These are phyloP conservation scores for Phytophthora citricola DNA, from an alignment of 352 stramenopile genomes.

Conservation along the genomic window DNA sequence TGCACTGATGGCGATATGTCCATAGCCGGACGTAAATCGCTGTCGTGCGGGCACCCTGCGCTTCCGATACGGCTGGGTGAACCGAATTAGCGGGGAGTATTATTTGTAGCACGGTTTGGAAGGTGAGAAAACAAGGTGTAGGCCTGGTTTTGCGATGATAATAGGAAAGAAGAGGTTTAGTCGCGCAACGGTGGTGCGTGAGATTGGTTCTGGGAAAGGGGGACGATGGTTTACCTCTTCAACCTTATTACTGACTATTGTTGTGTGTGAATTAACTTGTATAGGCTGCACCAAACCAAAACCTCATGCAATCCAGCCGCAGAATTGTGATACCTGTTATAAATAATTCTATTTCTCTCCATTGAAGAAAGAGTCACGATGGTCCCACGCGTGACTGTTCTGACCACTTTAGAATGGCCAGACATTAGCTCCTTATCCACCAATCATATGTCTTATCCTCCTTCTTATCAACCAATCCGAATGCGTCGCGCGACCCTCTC, in stretches of 20 bases:
- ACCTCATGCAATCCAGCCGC: too few relatives aligned
- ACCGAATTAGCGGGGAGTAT: background rate
- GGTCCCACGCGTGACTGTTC: slow-evolving; percentile 11
- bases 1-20: slow-evolving; percentile 29
- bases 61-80: background rate
- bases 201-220: slow-evolving; percentile 11
- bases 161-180: slow-evolving; percentile 3
- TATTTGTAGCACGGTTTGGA: background rate
- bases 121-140: background rate
- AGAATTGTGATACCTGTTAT: too few relatives aligned
- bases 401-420: background rate
- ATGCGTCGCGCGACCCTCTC: background rate
- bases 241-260: slow-evolving; percentile 1
- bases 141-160: background rate
- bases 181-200: slow-evolving; percentile 6
- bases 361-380: background rate
- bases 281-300: too few relatives aligned
- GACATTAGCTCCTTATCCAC: background rate
- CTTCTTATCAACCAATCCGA: slow-evolving; percentile 2
- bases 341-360: background rate
- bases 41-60: slow-evolving; percentile 18
- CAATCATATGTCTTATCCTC: background rate
- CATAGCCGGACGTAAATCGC: slow-evolving; percentile 16
- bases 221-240: background rate
- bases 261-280: background rate